Conservation (phyloP, 2,329 filamentous ascomycete species). For the Aphanoascus verrucosus region DNA sequence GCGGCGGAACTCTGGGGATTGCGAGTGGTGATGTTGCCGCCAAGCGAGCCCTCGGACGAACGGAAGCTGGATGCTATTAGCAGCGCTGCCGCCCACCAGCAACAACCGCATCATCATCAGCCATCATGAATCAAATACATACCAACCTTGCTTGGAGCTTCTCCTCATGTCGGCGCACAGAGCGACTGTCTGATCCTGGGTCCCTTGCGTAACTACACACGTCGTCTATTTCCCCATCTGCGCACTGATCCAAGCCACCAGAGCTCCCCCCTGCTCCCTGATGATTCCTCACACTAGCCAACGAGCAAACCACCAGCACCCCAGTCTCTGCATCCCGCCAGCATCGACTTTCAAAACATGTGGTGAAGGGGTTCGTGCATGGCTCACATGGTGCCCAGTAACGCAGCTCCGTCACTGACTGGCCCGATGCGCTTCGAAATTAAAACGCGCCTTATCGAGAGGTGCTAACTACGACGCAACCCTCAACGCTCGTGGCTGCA, state of each 20-base stretch:
- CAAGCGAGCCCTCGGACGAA: slow-evolving; percentile 12
- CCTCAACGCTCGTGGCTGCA: slow-evolving; percentile 4
- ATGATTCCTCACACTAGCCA: not conserved
- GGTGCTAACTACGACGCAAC: slow-evolving; percentile 1
- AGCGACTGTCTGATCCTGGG: too few species aligned
- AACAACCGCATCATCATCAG: not conserved
- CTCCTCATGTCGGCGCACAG: too few species aligned
- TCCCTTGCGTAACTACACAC: not conserved
- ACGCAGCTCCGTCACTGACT: not conserved
- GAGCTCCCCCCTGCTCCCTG: not conserved
- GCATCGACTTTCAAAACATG: not conserved
- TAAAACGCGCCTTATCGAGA: not conserved
- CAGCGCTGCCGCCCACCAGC: slow-evolving; percentile 1
- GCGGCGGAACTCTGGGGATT: not conserved
- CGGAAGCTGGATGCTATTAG: slow-evolving; percentile 10
- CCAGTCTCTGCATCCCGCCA: not conserved
- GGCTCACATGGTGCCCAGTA: slow-evolving; percentile 6
- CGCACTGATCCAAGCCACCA: too few species aligned
- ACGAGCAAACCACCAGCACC: too few species aligned
- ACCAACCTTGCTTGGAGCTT: not conserved
- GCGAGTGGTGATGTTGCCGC: not conserved
- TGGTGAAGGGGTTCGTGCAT: slow-evolving; percentile 7
- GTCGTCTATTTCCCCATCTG: too few species aligned
- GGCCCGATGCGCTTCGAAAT: not conserved
- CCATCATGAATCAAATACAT: not conserved